Base-by-base conservation (phyloP, 192 early-diverging fungal genomes). In the Backusella sp. region DNA sequence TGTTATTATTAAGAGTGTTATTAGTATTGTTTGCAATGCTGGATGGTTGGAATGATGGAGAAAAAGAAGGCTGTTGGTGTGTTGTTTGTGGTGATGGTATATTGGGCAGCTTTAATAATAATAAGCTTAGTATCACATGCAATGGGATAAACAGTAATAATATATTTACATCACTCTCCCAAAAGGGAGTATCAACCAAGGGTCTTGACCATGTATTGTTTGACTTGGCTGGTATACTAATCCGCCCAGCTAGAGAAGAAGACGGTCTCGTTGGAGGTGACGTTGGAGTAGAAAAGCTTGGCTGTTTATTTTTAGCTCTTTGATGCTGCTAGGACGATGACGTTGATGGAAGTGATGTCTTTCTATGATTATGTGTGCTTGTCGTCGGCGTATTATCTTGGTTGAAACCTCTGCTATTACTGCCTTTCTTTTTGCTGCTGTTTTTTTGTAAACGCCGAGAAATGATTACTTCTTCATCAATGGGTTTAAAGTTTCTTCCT, bases 401-500 rank as follows among this genome's bases (percentile, higher is more conserved):
- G 14, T 11, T 62, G 12, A 28, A 28, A 12, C 23, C 30, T 62
- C 56, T 62, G 4, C 3, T 28, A 7, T 21, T 53, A 21, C 12
- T 62, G 8, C 56, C 23, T 62, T 28, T 26, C 56, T 62, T 62
- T 28, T 62, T 62, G 23, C 56, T 62, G n/a, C 26, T 28, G 23
- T 28, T 62, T 28, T 62, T 62, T 28, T 76, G 70, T 32, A 77
- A 66, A 8, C 82, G 72, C 49, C 79, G 82, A 1, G 70, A 67
- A 19, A 83, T 35, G 37, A 83, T 83, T 2, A 19, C 7, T 46
- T 76, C 53, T 41, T 83, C 82, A 41, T 79, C 77, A 3, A 83
- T 69, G 19, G 82, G 82, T 28, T 76, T 79, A 26, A 72, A 83
- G 41, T 83, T 83, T 6, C 39, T 42, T 66, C 82, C 82, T 72